phyloP scores from a whole-genome alignment of 2,329 filamentous ascomycete species.

The Ambrosiella beaveri region DNA sequence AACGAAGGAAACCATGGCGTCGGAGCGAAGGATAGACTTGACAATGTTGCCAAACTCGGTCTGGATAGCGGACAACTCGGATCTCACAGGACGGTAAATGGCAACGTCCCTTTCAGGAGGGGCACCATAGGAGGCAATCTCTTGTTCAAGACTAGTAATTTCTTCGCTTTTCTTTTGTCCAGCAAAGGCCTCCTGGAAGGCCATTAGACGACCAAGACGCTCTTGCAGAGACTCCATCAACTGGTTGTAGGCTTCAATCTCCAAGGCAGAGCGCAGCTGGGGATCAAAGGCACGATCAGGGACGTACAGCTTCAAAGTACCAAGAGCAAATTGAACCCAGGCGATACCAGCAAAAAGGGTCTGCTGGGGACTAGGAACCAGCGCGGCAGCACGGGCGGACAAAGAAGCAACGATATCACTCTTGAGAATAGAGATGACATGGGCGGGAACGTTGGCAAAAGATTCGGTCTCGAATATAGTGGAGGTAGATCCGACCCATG shows the following conservation, averaged over 20 bases:
- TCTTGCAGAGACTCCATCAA: constrained; percentile 36
- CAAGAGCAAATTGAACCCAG: constrained; percentile 61
- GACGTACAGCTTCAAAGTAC: constrained; percentile 62
- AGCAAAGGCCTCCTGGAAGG: constrained; percentile 51
- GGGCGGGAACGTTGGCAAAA: constrained; percentile 3
- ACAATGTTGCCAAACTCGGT: constrained; percentile 68
- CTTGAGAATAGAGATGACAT: constrained; percentile 18
- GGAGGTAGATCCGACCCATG: neutral
- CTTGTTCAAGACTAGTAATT: constrained; percentile 41
- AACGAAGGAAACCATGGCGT: constrained; percentile 18
- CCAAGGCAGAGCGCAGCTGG: constrained; percentile 45
- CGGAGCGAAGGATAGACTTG: constrained; percentile 38
- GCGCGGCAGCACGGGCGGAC: constrained; percentile 25
- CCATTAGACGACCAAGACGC: constrained; percentile 41
- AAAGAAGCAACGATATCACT: constrained; percentile 30
- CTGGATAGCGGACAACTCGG: constrained; percentile 55
- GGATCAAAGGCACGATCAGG: constrained; percentile 81
- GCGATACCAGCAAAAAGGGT: constrained; percentile 31
- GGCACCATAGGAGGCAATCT: constrained; percentile 46
- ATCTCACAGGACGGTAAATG: constrained; percentile 53
- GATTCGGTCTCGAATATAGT: neutral
- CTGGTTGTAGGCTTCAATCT: constrained; percentile 39
- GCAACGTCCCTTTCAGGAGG: constrained; percentile 45
- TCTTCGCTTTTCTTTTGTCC: constrained; percentile 53
- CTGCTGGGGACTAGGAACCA: constrained; percentile 16